Base-by-base conservation (phyloP, 495 filamentous ascomycete species). In the Sabuloglossum arenarium region DNA sequence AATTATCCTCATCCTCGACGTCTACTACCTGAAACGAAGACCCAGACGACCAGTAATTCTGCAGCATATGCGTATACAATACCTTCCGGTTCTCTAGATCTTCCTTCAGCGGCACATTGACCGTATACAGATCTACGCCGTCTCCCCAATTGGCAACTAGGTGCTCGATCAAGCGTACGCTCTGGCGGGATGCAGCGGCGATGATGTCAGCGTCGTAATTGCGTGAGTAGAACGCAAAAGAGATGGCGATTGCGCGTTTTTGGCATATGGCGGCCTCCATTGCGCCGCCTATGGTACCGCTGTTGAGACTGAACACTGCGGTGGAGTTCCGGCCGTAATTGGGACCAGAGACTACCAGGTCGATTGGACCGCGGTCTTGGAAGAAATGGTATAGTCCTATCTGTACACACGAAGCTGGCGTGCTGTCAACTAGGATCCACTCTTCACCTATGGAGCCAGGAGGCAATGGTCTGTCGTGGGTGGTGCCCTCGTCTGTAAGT, bases 311-410 rank as follows among this genome's bases (percentile, higher is more conserved):
- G 62, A 97, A 96, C 23, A 95, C 74, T 0, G 90, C 85, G 0
- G 91, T 97, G 3, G 85, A 85, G 68, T 98, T 98, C 37, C 90
- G 73, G 8, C 91, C 91, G 69, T 94, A 96, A 66, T 98, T 98
- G 6, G 91, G 91, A 0, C 91, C 91, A 12, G 77, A 83, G 5
- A 98, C 76, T 3, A 97, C 88, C 2, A 97, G 70, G 64, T 96
- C 90, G 50, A 96, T 72, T 16, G 79, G 79, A 1, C 80, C 86
- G 25, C 79, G 78, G 56, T 86, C 79, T 57, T 80, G 70, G 71
- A 93, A 95, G 73, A 83, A 90, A 70, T 87, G 86, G 65, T 83
- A 81, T 19, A 91, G 76, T 19, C 86, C 93, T 61, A 95, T 88
- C 71, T 94, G 89, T 23, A 84, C 85, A 68, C 86, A 96, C 59